Evolutionary conservation across 2,329 filamentous ascomycete genomes (phyloP).

Genomic region (Paracorniculantispora psalliotae): DNA sequence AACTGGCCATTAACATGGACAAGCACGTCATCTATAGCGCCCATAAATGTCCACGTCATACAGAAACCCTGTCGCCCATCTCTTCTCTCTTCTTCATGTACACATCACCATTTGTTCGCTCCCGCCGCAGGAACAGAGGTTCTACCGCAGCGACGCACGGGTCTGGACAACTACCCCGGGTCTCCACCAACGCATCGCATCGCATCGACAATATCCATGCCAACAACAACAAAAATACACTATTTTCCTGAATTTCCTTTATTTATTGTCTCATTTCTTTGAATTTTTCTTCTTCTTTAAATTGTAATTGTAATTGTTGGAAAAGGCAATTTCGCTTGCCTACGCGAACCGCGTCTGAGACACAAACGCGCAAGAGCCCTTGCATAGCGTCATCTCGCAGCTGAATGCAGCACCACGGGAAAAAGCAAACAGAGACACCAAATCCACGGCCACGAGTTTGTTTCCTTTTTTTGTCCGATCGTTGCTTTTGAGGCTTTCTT

Average conservation of each 20-base stretch:
- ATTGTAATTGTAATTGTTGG: not conserved
- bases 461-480: not conserved
- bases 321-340: not conserved
- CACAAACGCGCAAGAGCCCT: not conserved
- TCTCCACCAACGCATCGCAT: not conserved
- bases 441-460: not conserved
- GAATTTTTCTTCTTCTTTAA: not conserved
- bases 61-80: too few relatives aligned
- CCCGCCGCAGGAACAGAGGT: not conserved
- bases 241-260: too few relatives aligned
- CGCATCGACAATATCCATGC: not conserved
- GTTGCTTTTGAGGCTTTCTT: not conserved
- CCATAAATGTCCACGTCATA: too few relatives aligned
- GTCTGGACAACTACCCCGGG: too few relatives aligned
- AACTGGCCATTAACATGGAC: not conserved
- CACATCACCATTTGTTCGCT: not conserved
- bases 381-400: not conserved
- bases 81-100: not conserved
- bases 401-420: not conserved
- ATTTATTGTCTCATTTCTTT: not conserved
- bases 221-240: not conserved
- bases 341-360: not conserved
- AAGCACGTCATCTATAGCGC: not conserved
- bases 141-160: too few relatives aligned
- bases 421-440: not conserved